Evolutionary conservation across 2,329 filamentous ascomycete genomes (phyloP), one percentile per base, ranked within the genome.

Genomic region (Aspergillus arachidicola): DNA sequence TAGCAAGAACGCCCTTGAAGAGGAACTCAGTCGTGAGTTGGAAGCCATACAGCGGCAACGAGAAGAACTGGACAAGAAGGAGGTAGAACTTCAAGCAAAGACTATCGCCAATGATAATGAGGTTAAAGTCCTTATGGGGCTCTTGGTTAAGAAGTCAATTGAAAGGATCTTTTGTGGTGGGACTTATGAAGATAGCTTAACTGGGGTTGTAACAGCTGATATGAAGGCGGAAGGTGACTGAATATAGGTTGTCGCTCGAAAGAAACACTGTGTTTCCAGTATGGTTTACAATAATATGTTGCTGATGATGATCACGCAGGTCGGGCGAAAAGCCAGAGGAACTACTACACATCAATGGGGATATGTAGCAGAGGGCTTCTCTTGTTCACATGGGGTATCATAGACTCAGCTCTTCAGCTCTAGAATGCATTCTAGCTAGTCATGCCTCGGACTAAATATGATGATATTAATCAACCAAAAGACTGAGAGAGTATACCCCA

Each of bases 1-100:
- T 4, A 56, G 38, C 4, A 59, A 59, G 46, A 50, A 59, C 28
- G 56, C 51, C 6, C 36, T 62, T 10, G 56, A 59, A 34, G 56
- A 48, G 28, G n/a, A 23, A 21, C 30, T 59, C 1, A 16, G 30
- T 4, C 14, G 48, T 1, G n/a, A 48, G 3, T 10, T 59, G 16
- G 26, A 21, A 12, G 1, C 21, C n/a, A 62, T 62, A 16, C 56
- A 54, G 11, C n/a, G 26, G 16, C 34, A 50, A 41, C 30, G 57
- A 1, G 50, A 62, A 7, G 34, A 23, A 11, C 6, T 59, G 28
- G 36, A 43, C 11, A 32, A 23, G 2, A 36, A 28, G 38, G 57
- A 59, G 48, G 7, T 50, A 6, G 32, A 30, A 36, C 32, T 62
- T 16, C 32, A 11, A n/a, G 32, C 43, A 2, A 54, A 62, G n/a